Evolutionary conservation across 202 grass and related monocot genomes (phyloP).

Genomic region (Digitaria exilis): DNA sequence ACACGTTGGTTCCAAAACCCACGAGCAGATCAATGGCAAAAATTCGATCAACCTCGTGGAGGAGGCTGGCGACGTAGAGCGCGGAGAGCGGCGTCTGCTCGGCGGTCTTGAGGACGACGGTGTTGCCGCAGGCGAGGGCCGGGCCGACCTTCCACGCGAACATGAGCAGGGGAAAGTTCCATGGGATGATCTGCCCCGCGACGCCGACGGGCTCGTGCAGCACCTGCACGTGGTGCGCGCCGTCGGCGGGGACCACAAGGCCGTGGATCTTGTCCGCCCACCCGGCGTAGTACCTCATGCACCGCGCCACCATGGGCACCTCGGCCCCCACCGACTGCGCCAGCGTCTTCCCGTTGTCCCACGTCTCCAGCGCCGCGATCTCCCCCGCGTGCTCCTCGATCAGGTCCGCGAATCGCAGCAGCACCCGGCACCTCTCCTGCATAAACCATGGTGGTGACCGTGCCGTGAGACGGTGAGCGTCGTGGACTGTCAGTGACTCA

Average conservation of each 20-base stretch:
- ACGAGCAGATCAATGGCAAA: not conserved
- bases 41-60: conserved; percentile 81
- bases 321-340: conserved; percentile 45
- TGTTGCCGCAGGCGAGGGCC: conserved; percentile 78
- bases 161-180: conserved; percentile 87
- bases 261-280: conserved; percentile 87
- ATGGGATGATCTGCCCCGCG: conserved; percentile 71
- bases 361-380: conserved; percentile 74
- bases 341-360: conserved; percentile 79
- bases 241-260: conserved; percentile 50
- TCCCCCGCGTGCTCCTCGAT: conserved; percentile 59
- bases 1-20: not conserved
- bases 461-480: not conserved
- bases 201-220: conserved; percentile 78
- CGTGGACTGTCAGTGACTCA: not conserved
- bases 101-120: conserved; percentile 76
- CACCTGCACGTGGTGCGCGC: conserved; percentile 63
- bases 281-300: conserved; percentile 71
- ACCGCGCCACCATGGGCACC: conserved; percentile 59
- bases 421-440: conserved; percentile 66
- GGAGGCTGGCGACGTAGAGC: conserved; percentile 53
- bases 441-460: no score
- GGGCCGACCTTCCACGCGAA: conserved; percentile 82
- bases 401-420: conserved; percentile 70
- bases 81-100: conserved; percentile 82